phyloP scores from a whole-genome alignment of 345 rosid genomes.

The Passiflora organensis region DNA sequence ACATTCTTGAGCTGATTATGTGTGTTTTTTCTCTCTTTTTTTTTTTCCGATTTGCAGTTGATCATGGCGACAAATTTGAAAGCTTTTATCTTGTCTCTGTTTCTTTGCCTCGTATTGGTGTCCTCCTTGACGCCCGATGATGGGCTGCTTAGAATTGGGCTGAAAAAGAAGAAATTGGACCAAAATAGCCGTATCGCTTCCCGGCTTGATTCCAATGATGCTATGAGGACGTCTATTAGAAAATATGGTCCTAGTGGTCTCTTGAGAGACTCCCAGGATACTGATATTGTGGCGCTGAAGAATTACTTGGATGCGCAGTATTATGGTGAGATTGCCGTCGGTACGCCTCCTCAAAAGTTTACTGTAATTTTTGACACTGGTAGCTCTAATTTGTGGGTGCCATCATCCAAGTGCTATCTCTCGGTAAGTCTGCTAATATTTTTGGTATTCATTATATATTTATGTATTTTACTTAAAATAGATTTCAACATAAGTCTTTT shows the following conservation, averaged over 20 bases:
- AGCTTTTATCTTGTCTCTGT: no score
- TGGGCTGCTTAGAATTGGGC: conserved; percentile 21
- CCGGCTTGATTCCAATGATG: conserved; percentile 1
- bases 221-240: not conserved
- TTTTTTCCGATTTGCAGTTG: no score
- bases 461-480: no score
- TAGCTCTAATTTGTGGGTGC: conserved; percentile 32
- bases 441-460: not conserved
- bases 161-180: conserved; percentile 20
- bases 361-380: conserved; percentile 30
- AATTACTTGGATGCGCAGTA: conserved; percentile 33
- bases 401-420: conserved; percentile 23
- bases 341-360: conserved; percentile 26
- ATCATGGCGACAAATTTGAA: no score
- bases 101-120: conserved; percentile 23
- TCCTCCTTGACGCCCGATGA: not conserved
- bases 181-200: conserved; percentile 5
- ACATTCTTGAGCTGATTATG: no score
- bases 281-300: conserved; percentile 13
- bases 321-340: conserved; percentile 27
- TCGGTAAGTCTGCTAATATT: conserved; percentile 17
- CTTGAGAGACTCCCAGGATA: not conserved
- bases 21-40: no score
- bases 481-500: no score
- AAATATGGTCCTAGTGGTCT: conserved; percentile 1